Evolutionary conservation across 371 early-diverging fungal species (phyloP), one percentile per base, ranked within the genome.

Genomic region (Mortierella sp.): DNA sequence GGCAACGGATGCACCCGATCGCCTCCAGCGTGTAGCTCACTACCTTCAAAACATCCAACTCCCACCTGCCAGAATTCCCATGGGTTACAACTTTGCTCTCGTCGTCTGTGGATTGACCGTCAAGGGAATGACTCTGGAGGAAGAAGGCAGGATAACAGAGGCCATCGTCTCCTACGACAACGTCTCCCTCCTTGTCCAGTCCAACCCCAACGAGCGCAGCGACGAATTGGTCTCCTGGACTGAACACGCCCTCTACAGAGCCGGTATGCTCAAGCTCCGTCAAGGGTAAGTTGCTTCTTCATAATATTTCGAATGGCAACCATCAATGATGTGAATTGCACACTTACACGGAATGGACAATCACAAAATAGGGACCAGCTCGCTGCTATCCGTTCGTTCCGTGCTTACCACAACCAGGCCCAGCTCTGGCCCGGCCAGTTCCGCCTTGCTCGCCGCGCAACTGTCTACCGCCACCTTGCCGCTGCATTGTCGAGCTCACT

Each of bases 191-290:
- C 83, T 91, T 11, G 81, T 93, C 27, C 75, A 81, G 32, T 86
- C 89, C 75, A 75, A 88, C 54, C 75, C 90, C 56, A 71, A 74
- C 38, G 84, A 83, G 55, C 87, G 87, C 75, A 81, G 85, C 41
- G 90, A 90, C 56, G 90, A 93, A 72, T 80, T 93, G 56, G 82
- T 89, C 38, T 91, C 92, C 65, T 95, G 96, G 95, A 87, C 91
- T 7, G 95, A 95, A 77, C 91, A 93, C 65, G 93, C 94, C 8
- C 88, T 95, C 75, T 95, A 95, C 78, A 91, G 94, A 49, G 91
- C 91, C 0, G 86, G 92, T 8, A 84, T 95, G 76, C 79, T 94
- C 51, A 89, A 91, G 58, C 77, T 93, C 72, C 80, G 88, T 60
- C 81, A 90, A 55, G 88, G 89, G 92, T 92, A 92, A 80, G 80